Evolutionary conservation across 169 alveolate genomes (phyloP).

Genomic region (Eimeria tenella): DNA sequence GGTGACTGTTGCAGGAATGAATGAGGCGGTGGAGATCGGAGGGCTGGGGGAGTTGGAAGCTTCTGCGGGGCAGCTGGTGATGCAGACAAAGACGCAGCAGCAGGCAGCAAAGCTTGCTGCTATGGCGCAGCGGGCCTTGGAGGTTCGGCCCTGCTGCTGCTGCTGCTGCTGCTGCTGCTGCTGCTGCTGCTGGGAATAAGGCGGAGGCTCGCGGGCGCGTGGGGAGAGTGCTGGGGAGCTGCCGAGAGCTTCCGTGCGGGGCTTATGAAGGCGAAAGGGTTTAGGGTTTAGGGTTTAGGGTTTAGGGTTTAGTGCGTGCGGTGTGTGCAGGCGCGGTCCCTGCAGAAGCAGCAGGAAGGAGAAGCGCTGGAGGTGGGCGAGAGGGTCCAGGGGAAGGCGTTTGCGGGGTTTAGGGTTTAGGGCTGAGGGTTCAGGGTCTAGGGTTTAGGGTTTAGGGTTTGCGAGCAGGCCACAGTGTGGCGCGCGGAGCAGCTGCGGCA

Average conservation of each 20-base stretch:
- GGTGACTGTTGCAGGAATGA: conserved; percentile 25
- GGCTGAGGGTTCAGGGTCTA: too few species aligned
- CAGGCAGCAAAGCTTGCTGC: conserved; percentile 62
- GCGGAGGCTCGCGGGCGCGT: not conserved
- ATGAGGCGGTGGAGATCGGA: conserved; percentile 48
- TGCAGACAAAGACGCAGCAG: conserved; percentile 39
- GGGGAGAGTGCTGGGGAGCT: not conserved
- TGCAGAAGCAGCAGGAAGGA: not conserved
- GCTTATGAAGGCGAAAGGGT: not conserved
- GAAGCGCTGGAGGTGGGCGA: not conserved
- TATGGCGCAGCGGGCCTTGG: conserved; percentile 26
- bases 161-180: conserved; percentile 7
- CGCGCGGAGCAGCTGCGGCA: not conserved
- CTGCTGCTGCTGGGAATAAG: not conserved
- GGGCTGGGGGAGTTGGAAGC: conserved; percentile 66
- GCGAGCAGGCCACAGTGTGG: not conserved
- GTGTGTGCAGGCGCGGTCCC: not conserved
- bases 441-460: not conserved
- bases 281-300: too few species aligned
- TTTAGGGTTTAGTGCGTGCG: too few species aligned
- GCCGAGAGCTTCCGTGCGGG: not conserved
- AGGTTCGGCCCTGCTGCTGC: not conserved
- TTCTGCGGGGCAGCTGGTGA: conserved; percentile 48
- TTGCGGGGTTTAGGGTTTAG: not conserved
- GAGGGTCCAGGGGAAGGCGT: not conserved